Percentiles rank a stretch among this genome's conserved stretches.
phyloP scores from a whole-genome alignment of 495 filamentous ascomycete genomes.

The Hypoxylon fuscum region DNA sequence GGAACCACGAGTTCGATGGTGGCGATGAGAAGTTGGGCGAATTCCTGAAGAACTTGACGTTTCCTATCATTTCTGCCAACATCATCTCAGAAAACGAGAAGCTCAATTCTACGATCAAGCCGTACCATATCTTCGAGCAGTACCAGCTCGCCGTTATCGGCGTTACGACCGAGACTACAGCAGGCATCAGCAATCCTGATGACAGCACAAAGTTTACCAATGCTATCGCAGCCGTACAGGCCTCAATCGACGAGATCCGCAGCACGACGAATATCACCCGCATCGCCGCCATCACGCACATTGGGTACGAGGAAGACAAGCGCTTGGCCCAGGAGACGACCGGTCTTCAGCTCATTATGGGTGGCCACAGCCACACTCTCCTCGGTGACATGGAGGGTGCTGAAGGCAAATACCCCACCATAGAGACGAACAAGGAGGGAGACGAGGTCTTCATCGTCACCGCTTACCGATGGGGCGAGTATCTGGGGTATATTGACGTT shows the following conservation, averaged over 20 bases:
- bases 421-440: conserved; percentile 62
- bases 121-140: conserved; percentile 64
- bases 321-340: conserved; percentile 59
- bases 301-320: conserved; percentile 66
- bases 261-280: conserved; percentile 60
- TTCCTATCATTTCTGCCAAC: conserved; percentile 66
- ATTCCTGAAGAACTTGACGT: conserved; percentile 64
- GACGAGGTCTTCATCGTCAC: conserved; percentile 70
- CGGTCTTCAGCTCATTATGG: conserved; percentile 65
- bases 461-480: conserved; percentile 68
- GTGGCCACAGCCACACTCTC: conserved; percentile 67
- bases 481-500: conserved; percentile 67
- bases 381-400: conserved; percentile 61
- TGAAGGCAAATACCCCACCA: conserved; percentile 64
- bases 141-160: conserved; percentile 65
- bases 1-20: conserved; percentile 67
- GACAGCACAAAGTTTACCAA: conserved; percentile 61
- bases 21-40: conserved; percentile 60
- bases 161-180: conserved; percentile 63
- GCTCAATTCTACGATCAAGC: conserved; percentile 63
- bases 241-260: conserved; percentile 62
- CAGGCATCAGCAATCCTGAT: conserved; percentile 60
- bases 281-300: conserved; percentile 66
- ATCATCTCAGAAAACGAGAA: conserved; percentile 58
- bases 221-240: conserved; percentile 58